Percentiles rank a stretch among this genome's conserved stretches.
These are phyloP conservation scores for Madurella fahalii DNA, from an alignment of 2,329 filamentous ascomycete genomes.

Conservation along the genomic window DNA sequence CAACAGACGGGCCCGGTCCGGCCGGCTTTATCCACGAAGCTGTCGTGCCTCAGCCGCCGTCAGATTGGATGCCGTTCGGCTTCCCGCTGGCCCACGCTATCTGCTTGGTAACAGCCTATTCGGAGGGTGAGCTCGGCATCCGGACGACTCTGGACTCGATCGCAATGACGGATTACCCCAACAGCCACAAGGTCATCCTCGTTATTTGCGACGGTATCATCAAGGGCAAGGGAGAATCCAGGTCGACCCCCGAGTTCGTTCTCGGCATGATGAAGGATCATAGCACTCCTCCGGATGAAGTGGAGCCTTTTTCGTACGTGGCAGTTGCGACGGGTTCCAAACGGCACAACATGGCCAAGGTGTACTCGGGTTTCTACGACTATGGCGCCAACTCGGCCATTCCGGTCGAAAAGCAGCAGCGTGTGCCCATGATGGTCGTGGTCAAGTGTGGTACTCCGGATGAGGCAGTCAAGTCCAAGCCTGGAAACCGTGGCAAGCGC, in stretches of 20 bases:
- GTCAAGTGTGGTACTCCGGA: conserved; percentile 94
- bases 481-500: conserved; percentile 95
- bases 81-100: conserved; percentile 92
- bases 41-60: conserved; percentile 91
- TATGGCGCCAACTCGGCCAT: conserved; percentile 80
- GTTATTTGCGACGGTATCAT: conserved; percentile 97
- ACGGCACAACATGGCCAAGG: conserved; percentile 98
- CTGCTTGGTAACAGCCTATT: conserved; percentile 94
- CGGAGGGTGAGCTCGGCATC: conserved; percentile 87
- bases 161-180: conserved; percentile 96
- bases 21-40: conserved; percentile 94
- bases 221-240: conserved; percentile 84
- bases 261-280: conserved; percentile 94
- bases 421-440: conserved; percentile 94
- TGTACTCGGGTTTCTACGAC: conserved; percentile 97
- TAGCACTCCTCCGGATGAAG: conserved; percentile 72
- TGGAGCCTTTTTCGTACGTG: conserved; percentile 90
- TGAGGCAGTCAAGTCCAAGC: conserved; percentile 76
- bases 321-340: conserved; percentile 94
- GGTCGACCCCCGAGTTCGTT: conserved; percentile 85
- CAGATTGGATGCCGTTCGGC: conserved; percentile 96
- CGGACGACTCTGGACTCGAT: conserved; percentile 94
- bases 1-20: conserved; percentile 69
- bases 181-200: conserved; percentile 96
- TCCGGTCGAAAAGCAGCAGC: conserved; percentile 82